Conservation (phyloP, 208 protist species). For the Angomonas ambiguus region DNA sequence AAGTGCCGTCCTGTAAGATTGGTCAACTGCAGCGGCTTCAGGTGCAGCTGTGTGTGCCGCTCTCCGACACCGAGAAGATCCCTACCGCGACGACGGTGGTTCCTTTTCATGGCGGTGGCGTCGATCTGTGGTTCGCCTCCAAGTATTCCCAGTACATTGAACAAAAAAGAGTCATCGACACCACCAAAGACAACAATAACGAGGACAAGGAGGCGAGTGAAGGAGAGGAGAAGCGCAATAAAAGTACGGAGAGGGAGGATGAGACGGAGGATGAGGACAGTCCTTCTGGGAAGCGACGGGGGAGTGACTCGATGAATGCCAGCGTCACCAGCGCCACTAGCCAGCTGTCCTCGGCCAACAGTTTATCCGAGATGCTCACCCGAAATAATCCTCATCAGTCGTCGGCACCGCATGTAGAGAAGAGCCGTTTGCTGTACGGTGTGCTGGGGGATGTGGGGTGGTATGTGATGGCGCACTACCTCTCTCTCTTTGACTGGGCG, state of each 20-base stretch:
- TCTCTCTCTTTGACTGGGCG: constrained; percentile 17
- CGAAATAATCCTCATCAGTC: not conserved
- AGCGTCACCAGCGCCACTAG: not conserved
- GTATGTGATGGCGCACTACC: constrained; percentile 16
- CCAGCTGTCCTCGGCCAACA: not conserved
- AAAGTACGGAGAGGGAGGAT: not conserved
- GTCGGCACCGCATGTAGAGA: not conserved
- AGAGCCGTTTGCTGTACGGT: constrained; percentile 6
- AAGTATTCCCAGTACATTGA: not conserved
- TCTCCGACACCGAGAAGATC: constrained; percentile 1
- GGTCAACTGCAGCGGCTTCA: constrained; percentile 9
- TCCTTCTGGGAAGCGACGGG: no score
- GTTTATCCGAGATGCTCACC: not conserved
- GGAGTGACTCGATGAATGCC: not conserved
- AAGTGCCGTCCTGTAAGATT: constrained; percentile 4
- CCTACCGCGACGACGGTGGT: constrained; percentile 5
- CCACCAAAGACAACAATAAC: not conserved
- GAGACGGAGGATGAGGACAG: not conserved
- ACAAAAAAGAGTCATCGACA: not conserved
- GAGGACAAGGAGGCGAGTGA: not conserved
- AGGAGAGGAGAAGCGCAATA: not conserved
- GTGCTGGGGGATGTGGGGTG: constrained; percentile 31
- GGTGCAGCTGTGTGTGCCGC: constrained; percentile 16
- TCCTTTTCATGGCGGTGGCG: not conserved
- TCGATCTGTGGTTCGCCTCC: not conserved